These are phyloP conservation scores for Rhododendron vialii DNA, from an alignment of 148 eudicot genomes.

Conservation along the genomic window DNA sequence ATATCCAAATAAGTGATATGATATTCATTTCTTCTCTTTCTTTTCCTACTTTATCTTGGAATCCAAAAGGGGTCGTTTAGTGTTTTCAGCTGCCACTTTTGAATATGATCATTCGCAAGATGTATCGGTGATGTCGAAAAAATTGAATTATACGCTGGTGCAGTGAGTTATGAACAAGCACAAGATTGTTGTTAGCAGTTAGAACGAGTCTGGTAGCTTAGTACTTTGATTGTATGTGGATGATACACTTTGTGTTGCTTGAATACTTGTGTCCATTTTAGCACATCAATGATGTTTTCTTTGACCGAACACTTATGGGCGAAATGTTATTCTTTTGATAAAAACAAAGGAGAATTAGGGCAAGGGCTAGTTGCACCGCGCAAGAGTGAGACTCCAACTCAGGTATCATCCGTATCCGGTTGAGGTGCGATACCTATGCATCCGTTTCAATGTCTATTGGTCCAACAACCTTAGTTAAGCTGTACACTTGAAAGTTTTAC, in stretches of 20 bases:
- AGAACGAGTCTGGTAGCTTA: not conserved
- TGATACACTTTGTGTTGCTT: not conserved
- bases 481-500: not conserved
- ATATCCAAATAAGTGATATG: too few species aligned
- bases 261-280: not conserved
- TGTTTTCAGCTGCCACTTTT: not conserved
- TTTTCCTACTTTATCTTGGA: not conserved
- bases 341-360: not conserved
- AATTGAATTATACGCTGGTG: too few species aligned
- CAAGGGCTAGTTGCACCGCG: not conserved
- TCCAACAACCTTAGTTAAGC: not conserved
- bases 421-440: not conserved
- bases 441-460: not conserved
- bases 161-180: not conserved
- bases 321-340: not conserved
- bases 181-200: not conserved
- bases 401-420: not conserved
- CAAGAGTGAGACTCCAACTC: not conserved
- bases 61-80: not conserved
- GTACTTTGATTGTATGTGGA: not conserved
- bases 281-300: not conserved
- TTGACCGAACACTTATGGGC: too few species aligned
- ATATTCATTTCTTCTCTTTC: too few species aligned
- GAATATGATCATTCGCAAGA: not conserved
- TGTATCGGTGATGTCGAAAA: not conserved